Percentiles rank a stretch among this genome's conserved stretches.
phyloP scores from a whole-genome alignment of 148 eudicot genomes.

The Rhododendron williamsianum region DNA sequence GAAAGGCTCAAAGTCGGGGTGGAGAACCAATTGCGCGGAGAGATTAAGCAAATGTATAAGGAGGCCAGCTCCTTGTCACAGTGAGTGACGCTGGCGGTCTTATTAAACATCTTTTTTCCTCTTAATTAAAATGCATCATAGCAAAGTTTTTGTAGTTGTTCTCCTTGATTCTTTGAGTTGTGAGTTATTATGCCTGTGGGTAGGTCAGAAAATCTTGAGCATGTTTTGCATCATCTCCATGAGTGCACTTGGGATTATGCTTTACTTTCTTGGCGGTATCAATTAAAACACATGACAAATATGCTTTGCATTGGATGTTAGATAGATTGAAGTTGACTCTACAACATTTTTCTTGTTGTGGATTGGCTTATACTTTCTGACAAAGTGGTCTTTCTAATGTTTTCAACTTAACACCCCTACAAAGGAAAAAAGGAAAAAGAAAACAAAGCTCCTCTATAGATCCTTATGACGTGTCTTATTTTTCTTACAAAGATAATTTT shows the following conservation, averaged over 20 bases:
- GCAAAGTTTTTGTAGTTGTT: not conserved
- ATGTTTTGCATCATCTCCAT: not conserved
- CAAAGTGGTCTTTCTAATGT: not conserved
- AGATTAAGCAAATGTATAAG: conserved; percentile 73
- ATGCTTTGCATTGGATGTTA: not conserved
- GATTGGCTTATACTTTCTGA: not conserved
- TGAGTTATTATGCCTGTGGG: not conserved
- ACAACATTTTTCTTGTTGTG: not conserved
- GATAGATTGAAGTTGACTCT: not conserved
- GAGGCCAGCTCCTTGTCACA: conserved; percentile 74
- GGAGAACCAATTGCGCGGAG: conserved; percentile 54
- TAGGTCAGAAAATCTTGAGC: not conserved
- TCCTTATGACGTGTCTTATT: not conserved
- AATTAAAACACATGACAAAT: not conserved
- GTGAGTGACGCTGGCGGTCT: conserved; percentile 36
- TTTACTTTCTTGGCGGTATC: not conserved
- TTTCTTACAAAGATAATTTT: not conserved
- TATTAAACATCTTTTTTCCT: not conserved
- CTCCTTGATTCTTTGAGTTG: not conserved
- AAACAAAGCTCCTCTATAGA: not conserved
- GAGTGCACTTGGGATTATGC: not conserved
- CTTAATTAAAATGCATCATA: not conserved
- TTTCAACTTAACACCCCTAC: not conserved
- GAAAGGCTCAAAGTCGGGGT: conserved; percentile 39
- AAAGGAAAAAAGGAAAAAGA: not conserved